These are phyloP conservation scores for Trichaptum fuscoviolaceum DNA, from an alignment of 768 basidiomycete genomes.

Conservation along the genomic window DNA sequence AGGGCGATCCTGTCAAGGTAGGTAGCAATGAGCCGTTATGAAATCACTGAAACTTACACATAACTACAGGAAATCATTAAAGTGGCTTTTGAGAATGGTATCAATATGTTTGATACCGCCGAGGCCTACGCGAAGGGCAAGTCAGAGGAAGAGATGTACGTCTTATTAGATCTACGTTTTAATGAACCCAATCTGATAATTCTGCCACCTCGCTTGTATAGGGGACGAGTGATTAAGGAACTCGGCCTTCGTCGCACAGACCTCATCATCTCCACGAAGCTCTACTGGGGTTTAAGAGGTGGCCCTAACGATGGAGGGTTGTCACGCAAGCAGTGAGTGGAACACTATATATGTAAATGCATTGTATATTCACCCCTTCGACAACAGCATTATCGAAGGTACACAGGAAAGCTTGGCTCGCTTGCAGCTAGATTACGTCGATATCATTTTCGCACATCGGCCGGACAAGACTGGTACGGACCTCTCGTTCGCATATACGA, in stretches of 20 bases:
- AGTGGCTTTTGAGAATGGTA: slow-evolving; percentile 67
- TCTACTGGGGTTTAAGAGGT: slow-evolving; percentile 65
- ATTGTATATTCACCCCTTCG: slow-evolving; percentile 2
- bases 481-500: background rate
- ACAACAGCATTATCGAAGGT: slow-evolving; percentile 49
- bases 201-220: slow-evolving; percentile 12
- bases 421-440: slow-evolving; percentile 50
- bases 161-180: slow-evolving; percentile 2
- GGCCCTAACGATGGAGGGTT: slow-evolving; percentile 48
- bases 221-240: slow-evolving; percentile 72
- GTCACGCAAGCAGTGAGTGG: slow-evolving; percentile 24
- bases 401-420: slow-evolving; percentile 43
- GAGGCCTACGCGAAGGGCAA: slow-evolving; percentile 61
- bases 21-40: slow-evolving; percentile 4
- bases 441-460: slow-evolving; percentile 45
- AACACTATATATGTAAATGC: background rate
- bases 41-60: background rate
- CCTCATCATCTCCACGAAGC: slow-evolving; percentile 73
- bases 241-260: slow-evolving; percentile 61
- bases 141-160: slow-evolving; percentile 70
- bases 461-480: slow-evolving; percentile 32
- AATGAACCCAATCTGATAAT: background rate
- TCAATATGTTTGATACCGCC: slow-evolving; percentile 74
- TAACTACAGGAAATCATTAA: slow-evolving; percentile 63
- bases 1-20: slow-evolving; percentile 69